Evolutionary conservation across 176 grass and related monocot species (phyloP), one percentile per base, ranked within the genome.

Genomic region (Carex littledalei): DNA sequence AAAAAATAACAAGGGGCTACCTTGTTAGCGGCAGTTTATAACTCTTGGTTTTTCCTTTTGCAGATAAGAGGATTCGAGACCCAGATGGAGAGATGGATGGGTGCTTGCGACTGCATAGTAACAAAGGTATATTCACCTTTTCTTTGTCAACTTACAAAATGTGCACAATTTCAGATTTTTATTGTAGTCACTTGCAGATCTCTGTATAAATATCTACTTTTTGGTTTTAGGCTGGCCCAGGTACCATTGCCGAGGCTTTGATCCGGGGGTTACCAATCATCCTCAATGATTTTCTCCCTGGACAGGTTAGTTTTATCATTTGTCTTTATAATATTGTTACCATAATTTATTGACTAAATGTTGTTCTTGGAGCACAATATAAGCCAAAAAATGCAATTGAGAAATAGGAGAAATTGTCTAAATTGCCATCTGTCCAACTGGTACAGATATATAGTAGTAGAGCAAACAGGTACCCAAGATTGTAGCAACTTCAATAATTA

Each of bases 11-110:
- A 34, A 39, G 37, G 37, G 50, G 14, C 5, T 56, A 57, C 24
- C n/a, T 34, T 78, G 26, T 78, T 32, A 72, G 34, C 34, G 31
- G 74, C 26, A 31, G 6, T 53, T 32, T 34, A 5, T 78, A 26
- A 34, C 29, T 55, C 8, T 4, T 55, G 0, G 15, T 37, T 0
- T 82, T 59, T 75, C 78, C 77, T 76, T 6, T 31, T 63, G 43
- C 90, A 97, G 92, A 85, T 94, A 49, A 92, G 84, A 86, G 90
- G 94, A 84, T 94, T 97, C 61, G 94, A 94, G 73, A 94, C 82
- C 15, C 90, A 91, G 86, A 94, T 97, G 83, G 92, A 97, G 52
- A 94, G 87, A 87, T 97, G 94, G 94, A 97, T 97, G 92, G 87
- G 77, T 9, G 84, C 92, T 84, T 97, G 94, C 49, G 94, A 97